Evolutionary conservation across 2,329 filamentous ascomycete genomes (phyloP), one percentile per base, ranked within the genome.

Genomic region (Microcyclosporella mali): DNA sequence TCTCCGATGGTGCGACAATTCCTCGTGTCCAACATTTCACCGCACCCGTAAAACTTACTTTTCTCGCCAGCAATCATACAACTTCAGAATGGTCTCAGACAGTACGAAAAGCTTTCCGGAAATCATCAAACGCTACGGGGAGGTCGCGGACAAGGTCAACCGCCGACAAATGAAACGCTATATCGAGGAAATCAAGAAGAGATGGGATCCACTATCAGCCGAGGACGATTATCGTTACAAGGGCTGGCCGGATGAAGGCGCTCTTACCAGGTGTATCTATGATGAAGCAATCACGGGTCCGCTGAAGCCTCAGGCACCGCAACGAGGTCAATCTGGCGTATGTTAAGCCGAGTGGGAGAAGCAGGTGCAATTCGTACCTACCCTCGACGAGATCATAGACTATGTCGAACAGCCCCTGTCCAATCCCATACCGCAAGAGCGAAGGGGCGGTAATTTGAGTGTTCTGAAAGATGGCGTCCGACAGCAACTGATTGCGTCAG

Each of bases 231-330:
- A 21, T 2, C 39, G 32, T 11, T 9, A 16, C 4, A 32, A 41
- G 4, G 39, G 39, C 31, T 41, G 33, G 32, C 35, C 39, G 9
- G 31, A 41, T 29, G 39, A 35, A 29, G 39, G 39, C n/a, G 39
- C 39, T 2, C 35, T 41, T 18, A 29, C 39, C 10, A 27, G 4
- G 15, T 31, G 21, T 6, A 19, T 41, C 11, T 41, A n/a, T 8
- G 18, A 35, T 12, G 17, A 41, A 16, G 39, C 39, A 10, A 15
- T 35, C 7, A 6, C n/a, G 4, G 15, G 12, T 17, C 7, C 4
- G 11, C 6, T 4, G 4, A 8, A 6, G 12, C 33, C 33, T 6
- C 14, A n/a, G n/a, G n/a, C n/a, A 17, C 33, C 33, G 12, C 6
- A 35, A 6, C 33, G 12, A 17, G 15, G 12, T 15, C 14, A 16